phyloP scores from a whole-genome alignment of 1,284 basidiomycete species.

The Inonotus hispidus region DNA sequence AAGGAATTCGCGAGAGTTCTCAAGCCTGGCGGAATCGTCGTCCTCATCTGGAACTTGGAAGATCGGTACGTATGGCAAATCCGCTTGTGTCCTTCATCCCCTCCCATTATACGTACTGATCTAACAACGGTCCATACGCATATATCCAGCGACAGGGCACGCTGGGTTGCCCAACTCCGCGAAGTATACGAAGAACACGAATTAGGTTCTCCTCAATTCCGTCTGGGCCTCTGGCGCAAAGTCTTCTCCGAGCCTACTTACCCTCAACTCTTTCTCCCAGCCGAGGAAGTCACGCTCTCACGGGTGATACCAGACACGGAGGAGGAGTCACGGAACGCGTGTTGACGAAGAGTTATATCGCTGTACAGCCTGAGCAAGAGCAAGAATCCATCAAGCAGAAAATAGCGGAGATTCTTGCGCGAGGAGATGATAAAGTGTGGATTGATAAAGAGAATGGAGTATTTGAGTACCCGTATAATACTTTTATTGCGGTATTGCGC shows the following conservation, averaged over 20 bases:
- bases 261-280: constrained; percentile 44
- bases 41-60: constrained; percentile 76
- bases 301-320: constrained; percentile 44
- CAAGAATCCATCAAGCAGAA: constrained; percentile 44
- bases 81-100: neutral
- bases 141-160: constrained; percentile 43
- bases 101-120: neutral
- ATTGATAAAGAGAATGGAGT: constrained; percentile 42
- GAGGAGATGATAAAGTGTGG: constrained; percentile 41
- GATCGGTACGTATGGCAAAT: constrained; percentile 46
- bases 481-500: constrained; percentile 36
- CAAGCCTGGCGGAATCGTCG: constrained; percentile 59
- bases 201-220: constrained; percentile 65
- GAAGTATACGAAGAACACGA: constrained; percentile 63
- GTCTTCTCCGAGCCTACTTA: constrained; percentile 56
- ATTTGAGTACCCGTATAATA: constrained; percentile 54
- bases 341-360: constrained; percentile 70
- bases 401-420: constrained; percentile 44
- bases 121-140: neutral
- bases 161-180: constrained; percentile 67
- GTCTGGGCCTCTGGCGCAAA: constrained; percentile 61
- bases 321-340: constrained; percentile 55
- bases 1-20: constrained; percentile 67
- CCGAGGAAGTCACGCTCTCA: constrained; percentile 39
- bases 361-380: constrained; percentile 48